Conservation (phyloP, 2,329 filamentous ascomycete genomes). For the Sphaceloma murrayae region DNA sequence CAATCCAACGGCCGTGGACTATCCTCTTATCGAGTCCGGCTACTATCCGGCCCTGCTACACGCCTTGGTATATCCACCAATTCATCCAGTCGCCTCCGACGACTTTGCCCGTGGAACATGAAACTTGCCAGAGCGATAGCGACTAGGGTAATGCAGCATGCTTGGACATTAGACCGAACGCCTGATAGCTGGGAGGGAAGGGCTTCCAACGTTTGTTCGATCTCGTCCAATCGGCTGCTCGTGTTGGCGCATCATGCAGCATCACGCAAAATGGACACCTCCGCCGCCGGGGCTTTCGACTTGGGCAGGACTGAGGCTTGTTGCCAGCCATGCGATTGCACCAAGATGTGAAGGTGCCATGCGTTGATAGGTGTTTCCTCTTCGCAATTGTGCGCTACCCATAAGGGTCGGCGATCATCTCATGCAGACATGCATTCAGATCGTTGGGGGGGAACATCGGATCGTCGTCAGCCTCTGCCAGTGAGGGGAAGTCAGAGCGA, state of each 20-base stretch:
- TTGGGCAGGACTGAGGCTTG: background rate
- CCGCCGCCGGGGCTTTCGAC: background rate
- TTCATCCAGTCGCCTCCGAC: no score
- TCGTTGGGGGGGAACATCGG: constrained; percentile 9
- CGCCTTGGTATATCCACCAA: no score
- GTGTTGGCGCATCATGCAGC: constrained; percentile 9
- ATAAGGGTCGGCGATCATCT: constrained; percentile 5
- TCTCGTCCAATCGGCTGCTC: constrained; percentile 15
- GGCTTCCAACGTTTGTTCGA: constrained; percentile 13
- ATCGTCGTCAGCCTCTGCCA: constrained; percentile 13
- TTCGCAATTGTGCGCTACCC: background rate
- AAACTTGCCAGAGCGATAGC: constrained; percentile 14
- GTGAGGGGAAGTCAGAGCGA: constrained; percentile 5
- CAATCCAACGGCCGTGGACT: constrained; percentile 8
- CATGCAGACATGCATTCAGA: background rate
- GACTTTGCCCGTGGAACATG: constrained; percentile 2
- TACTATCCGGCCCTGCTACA: no score
- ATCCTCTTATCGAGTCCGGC: constrained; percentile 15
- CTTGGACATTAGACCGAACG: constrained; percentile 12
- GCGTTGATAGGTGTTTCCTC: background rate
- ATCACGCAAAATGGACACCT: constrained; percentile 9
- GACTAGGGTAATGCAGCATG: constrained; percentile 5
- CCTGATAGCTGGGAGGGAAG: constrained; percentile 16
- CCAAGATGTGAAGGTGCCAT: constrained; percentile 6
- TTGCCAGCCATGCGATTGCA: background rate